A percentile compares a stretch with the other conserved stretches of the same genome.
These are phyloP conservation scores for Cyberlindnera samutprakarnensis DNA, from an alignment of 805 yeast genomes.

Conservation along the genomic window DNA sequence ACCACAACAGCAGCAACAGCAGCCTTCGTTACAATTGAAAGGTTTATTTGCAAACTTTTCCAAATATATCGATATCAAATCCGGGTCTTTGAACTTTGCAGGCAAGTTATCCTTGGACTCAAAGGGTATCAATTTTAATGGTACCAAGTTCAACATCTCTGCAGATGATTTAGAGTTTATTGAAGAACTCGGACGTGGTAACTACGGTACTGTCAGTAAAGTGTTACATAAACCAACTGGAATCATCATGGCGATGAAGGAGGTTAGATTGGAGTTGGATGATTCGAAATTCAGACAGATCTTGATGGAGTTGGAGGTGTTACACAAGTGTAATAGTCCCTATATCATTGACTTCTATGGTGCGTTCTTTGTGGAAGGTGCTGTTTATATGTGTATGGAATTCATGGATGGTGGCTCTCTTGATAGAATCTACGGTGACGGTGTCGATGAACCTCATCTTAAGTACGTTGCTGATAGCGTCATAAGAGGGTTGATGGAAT, in stretches of 20 bases:
- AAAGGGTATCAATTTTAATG: constrained; percentile 86
- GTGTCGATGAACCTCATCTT: constrained; percentile 70
- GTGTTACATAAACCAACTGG: constrained; percentile 91
- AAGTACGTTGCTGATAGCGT: constrained; percentile 78
- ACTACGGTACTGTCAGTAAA: constrained; percentile 92
- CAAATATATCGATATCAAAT: constrained; percentile 82
- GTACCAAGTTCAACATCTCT: constrained; percentile 79
- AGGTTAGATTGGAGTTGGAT: constrained; percentile 86
- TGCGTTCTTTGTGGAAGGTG: constrained; percentile 95
- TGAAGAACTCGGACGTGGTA: constrained; percentile 91
- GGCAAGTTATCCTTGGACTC: constrained; percentile 92
- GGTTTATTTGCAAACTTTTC: constrained; percentile 80
- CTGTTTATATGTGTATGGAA: constrained; percentile 97
- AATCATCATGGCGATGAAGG: constrained; percentile 95
- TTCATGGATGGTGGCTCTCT: constrained; percentile 95
- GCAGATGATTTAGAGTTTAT: constrained; percentile 76
- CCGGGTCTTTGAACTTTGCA: constrained; percentile 85
- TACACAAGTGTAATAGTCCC: constrained; percentile 86
- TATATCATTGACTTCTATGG: constrained; percentile 95
- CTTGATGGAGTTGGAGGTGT: constrained; percentile 89
- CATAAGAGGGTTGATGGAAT: constrained; percentile 69
- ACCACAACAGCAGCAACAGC: constrained; percentile 10
- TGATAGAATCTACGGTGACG: constrained; percentile 73
- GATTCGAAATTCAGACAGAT: constrained; percentile 92
- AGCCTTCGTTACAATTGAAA: constrained; percentile 26